Conservation (phyloP, 1,284 basidiomycete genomes). For the Golubevia sp. region DNA sequence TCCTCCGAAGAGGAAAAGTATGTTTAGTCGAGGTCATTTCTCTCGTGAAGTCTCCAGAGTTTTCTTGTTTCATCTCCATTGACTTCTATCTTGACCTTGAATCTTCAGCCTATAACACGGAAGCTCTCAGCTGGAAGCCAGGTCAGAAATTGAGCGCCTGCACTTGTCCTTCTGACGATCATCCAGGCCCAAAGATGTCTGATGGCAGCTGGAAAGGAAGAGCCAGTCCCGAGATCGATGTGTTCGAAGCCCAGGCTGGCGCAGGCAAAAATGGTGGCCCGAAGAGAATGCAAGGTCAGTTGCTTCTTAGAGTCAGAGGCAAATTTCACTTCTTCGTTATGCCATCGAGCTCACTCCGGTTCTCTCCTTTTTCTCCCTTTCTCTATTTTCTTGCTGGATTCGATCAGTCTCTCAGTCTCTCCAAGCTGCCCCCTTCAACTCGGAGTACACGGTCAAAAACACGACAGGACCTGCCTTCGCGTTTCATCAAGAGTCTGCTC, state of each 20-base stretch:
- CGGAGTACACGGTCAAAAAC: conserved; percentile 37
- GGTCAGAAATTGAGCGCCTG: conserved; percentile 55
- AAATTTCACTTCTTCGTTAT: too few species aligned
- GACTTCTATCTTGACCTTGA: conserved; percentile 30
- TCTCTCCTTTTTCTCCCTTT: too few species aligned
- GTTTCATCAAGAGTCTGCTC: conserved; percentile 23
- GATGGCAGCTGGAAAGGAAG: conserved; percentile 35
- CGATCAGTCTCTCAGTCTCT: conserved; percentile 56
- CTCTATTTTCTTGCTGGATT: too few species aligned
- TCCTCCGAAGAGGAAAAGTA: too few species aligned
- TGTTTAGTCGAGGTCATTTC: too few species aligned
- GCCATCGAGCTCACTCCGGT: too few species aligned
- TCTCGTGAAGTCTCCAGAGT: too few species aligned
- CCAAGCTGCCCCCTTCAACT: conserved; percentile 57
- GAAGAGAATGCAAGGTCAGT: conserved; percentile 16
- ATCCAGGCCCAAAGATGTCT: conserved; percentile 45
- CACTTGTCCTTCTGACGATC: conserved; percentile 55
- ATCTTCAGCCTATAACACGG: conserved; percentile 8
- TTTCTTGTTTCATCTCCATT: conserved; percentile 24
- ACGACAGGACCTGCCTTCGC: conserved; percentile 32
- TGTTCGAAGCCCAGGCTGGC: conserved; percentile 52
- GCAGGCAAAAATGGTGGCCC: conserved; percentile 14
- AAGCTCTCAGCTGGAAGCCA: conserved; percentile 17
- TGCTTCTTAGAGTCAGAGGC: too few species aligned
- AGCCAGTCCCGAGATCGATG: conserved; percentile 25